Conservation (phyloP, 257 asterid genomes). For the Phtheirospermum japonicum region DNA sequence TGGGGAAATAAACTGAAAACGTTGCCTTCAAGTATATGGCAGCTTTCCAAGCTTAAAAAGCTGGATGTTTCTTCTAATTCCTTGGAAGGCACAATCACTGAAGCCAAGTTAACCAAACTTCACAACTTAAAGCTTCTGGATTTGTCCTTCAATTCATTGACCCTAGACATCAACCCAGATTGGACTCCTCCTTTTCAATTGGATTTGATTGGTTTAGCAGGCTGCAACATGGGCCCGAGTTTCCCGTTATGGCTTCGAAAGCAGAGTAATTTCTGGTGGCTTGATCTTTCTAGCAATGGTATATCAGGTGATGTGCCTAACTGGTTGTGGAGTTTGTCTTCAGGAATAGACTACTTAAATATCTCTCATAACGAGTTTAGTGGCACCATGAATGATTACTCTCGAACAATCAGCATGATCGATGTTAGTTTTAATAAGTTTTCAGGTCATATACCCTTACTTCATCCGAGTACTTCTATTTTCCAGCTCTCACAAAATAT, state of each 20-base stretch:
- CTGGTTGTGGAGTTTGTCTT: too few species aligned
- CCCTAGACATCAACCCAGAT: constrained; percentile 13
- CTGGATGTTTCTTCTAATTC: too few species aligned
- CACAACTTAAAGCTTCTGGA: constrained; percentile 22
- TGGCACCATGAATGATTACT: constrained; percentile 29
- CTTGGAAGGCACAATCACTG: too few species aligned
- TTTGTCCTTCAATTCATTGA: constrained; percentile 31
- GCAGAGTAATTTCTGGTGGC: too few species aligned
- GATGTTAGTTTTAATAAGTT: constrained; percentile 33
- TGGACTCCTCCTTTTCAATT: constrained; percentile 36
- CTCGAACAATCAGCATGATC: not conserved
- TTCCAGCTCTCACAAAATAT: too few species aligned
- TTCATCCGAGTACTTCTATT: too few species aligned
- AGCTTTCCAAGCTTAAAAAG: too few species aligned
- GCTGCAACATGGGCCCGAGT: constrained; percentile 33
- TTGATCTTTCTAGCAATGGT: too few species aligned
- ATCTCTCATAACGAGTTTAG: constrained; percentile 35
- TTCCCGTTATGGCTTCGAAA: constrained; percentile 30
- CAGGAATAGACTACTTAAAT: constrained; percentile 19
- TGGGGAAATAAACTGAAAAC: not conserved
- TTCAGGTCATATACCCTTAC: too few species aligned
- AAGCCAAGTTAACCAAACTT: too few species aligned
- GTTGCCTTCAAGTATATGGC: too few species aligned
- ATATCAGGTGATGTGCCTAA: too few species aligned
- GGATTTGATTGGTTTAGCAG: constrained; percentile 11